These are phyloP conservation scores for Aspergillus sp. DNA, from an alignment of 2,329 filamentous ascomycete genomes.

Conservation along the genomic window DNA sequence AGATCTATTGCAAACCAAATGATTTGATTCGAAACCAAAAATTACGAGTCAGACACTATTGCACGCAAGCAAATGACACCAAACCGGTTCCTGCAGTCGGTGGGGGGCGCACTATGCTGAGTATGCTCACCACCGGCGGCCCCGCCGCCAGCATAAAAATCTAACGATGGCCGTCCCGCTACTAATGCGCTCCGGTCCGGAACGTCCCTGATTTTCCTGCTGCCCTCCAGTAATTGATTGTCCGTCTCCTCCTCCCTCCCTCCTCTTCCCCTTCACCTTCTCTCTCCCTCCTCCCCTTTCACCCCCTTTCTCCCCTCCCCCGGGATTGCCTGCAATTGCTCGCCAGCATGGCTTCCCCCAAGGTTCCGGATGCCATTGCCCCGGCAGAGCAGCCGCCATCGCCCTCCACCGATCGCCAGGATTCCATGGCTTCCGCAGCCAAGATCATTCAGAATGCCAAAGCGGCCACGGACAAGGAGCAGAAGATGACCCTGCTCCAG, in stretches of 20 bases:
- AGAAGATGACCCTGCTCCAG: slow-evolving; percentile 71
- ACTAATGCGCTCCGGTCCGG: slow-evolving; percentile 7
- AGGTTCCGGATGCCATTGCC: slow-evolving; percentile 32
- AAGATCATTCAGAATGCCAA: slow-evolving; percentile 45
- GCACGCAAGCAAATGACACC: not conserved
- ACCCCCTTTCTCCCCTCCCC: not conserved
- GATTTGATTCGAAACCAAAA: not conserved
- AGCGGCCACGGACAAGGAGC: slow-evolving; percentile 51
- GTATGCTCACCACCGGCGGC: not conserved
- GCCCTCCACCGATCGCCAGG: slow-evolving; percentile 19
- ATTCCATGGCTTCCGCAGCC: slow-evolving; percentile 30
- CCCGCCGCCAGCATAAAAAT: slow-evolving; percentile 11
- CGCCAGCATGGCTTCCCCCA: slow-evolving; percentile 31
- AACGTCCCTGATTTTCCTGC: slow-evolving; percentile 13
- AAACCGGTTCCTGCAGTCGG: not conserved
- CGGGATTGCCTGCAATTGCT: slow-evolving; percentile 11
- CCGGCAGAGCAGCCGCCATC: slow-evolving; percentile 22
- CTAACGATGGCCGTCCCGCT: slow-evolving; percentile 10
- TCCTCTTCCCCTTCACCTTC: not conserved
- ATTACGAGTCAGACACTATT: too few relatives aligned
- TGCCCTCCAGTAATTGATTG: not conserved
- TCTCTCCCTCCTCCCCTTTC: not conserved
- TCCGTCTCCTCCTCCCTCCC: not conserved
- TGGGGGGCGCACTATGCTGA: not conserved
- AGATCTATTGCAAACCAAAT: not conserved